phyloP scores from a whole-genome alignment of 768 basidiomycete genomes.

The Boletus rubescentipes region DNA sequence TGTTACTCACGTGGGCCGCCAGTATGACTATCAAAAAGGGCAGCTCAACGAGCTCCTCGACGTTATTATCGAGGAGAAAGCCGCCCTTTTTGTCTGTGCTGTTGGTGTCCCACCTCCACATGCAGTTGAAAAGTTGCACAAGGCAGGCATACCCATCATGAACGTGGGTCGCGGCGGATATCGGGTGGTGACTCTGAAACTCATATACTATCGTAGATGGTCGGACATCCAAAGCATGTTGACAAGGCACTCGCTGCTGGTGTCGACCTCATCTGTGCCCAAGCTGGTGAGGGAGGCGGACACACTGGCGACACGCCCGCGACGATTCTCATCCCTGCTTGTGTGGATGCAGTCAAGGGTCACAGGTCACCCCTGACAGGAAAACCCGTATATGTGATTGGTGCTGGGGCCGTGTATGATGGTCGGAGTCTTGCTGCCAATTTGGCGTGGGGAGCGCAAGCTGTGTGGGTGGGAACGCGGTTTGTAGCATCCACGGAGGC shows the following conservation, averaged over 20 bases:
- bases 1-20: neutral
- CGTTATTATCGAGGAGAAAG: conserved; percentile 90
- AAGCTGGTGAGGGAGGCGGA: conserved; percentile 90
- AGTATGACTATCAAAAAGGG: conserved; percentile 91
- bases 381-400: conserved; percentile 81
- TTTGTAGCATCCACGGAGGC: conserved; percentile 86
- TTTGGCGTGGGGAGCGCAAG: conserved; percentile 86
- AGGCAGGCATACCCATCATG: conserved; percentile 85
- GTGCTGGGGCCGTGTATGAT: conserved; percentile 90
- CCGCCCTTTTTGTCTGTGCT: conserved; percentile 87
- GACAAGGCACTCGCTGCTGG: conserved; percentile 78
- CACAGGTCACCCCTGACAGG: conserved; percentile 78
- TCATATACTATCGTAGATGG: conserved; percentile 50
- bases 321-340: conserved; percentile 86
- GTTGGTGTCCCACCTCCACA: conserved; percentile 83
- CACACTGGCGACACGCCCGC: conserved; percentile 85
- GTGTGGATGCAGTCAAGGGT: conserved; percentile 81
- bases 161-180: conserved; percentile 47
- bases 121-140: conserved; percentile 78
- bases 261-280: conserved; percentile 91
- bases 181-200: neutral
- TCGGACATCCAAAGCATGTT: conserved; percentile 93
- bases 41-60: conserved; percentile 80
- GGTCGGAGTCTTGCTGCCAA: conserved; percentile 87
- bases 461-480: conserved; percentile 86